Percentiles rank a stretch among this genome's conserved stretches.
Conservation (phyloP, 345 rosid genomes). For the Moricandia moricandioides region DNA sequence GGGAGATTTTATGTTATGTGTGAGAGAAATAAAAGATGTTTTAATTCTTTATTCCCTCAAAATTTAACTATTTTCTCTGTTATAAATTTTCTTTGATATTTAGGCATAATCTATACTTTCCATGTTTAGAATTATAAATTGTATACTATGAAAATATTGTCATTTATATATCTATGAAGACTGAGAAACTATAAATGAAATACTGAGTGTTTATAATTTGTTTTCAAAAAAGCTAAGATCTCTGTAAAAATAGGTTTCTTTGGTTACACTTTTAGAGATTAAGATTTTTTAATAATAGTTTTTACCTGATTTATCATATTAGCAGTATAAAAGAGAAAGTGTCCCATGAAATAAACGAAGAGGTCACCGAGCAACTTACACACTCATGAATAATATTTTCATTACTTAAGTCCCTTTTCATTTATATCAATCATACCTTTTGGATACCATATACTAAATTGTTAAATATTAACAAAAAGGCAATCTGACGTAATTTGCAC, state of each 20-base stretch:
- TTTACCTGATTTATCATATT: not conserved
- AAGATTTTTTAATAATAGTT: not conserved
- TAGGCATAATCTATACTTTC: not conserved
- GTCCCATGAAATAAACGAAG: constrained; percentile 23
- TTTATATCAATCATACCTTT: constrained; percentile 4
- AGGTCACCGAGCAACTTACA: constrained; percentile 21
- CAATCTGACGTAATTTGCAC: not conserved
- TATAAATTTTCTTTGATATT: not conserved
- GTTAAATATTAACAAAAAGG: not conserved
- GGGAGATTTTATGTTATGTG: not conserved
- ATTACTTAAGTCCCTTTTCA: not conserved
- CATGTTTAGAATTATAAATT: not conserved
- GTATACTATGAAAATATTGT: not conserved
- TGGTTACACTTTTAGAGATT: too few relatives aligned
- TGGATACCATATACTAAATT: not conserved
- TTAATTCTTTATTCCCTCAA: not conserved
- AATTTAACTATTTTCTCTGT: not conserved
- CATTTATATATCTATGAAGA: not conserved
- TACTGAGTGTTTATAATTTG: not conserved
- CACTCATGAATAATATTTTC: not conserved
- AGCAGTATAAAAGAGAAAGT: not conserved
- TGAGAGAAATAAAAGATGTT: not conserved
- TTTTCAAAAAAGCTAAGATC: too few relatives aligned
- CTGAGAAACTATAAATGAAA: not conserved
- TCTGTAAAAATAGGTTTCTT: too few relatives aligned